Percentiles rank a stretch among this genome's conserved stretches.
Conservation (phyloP, 176 grass and related monocot genomes). For the Hordeum marinum region DNA sequence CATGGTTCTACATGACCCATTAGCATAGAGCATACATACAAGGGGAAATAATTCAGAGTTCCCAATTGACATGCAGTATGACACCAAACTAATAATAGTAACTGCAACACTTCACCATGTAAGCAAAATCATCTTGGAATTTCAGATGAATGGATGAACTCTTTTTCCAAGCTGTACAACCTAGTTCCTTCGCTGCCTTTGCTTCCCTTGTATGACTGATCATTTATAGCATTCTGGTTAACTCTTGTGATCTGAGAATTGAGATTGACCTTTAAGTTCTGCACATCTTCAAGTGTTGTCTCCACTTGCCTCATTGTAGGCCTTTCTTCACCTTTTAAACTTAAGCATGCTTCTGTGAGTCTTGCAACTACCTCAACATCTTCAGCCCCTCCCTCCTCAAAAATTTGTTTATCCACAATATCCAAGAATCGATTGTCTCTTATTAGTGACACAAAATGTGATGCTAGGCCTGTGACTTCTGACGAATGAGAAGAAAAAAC, state of each 20-base stretch:
- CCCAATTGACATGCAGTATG: not conserved
- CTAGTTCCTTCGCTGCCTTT: slow-evolving; percentile 21
- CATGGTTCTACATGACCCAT: not conserved
- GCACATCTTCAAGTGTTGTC: slow-evolving; percentile 22
- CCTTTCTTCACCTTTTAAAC: slow-evolving; percentile 39
- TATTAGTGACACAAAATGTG: slow-evolving; percentile 10
- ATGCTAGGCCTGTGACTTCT: not conserved
- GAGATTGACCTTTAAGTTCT: not conserved
- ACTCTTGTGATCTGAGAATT: not conserved
- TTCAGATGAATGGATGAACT: slow-evolving; percentile 26
- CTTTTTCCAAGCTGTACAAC: slow-evolving; percentile 36
- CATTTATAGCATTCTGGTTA: not conserved
- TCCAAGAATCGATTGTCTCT: slow-evolving; percentile 21
- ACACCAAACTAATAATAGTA: not conserved
- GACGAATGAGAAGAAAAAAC: slow-evolving; percentile 24
- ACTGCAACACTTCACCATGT: not conserved
- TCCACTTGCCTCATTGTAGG: slow-evolving; percentile 43
- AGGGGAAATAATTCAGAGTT: not conserved
- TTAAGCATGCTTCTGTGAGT: slow-evolving; percentile 17
- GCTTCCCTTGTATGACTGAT: not conserved
- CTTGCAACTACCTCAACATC: slow-evolving; percentile 4
- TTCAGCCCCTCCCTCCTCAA: slow-evolving; percentile 12
- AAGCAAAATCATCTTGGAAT: slow-evolving; percentile 24
- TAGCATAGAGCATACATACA: not conserved
- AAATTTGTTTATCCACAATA: slow-evolving; percentile 31